Evolutionary conservation across 1,284 basidiomycete genomes (phyloP).

Genomic region (Macrocystidia cucumis): DNA sequence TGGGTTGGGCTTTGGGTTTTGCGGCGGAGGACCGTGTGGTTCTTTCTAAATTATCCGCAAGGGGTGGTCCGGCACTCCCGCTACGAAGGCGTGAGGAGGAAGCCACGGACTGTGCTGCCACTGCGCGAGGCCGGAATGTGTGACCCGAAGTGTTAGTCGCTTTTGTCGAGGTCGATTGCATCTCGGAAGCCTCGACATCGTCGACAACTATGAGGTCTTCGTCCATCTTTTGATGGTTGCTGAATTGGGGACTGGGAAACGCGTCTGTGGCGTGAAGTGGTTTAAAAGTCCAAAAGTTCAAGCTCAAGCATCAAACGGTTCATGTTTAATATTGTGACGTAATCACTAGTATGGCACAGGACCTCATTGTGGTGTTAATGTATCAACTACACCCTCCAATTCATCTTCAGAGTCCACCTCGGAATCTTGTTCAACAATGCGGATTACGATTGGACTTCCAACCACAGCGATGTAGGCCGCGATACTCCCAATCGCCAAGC

Average conservation of each 20-base stretch:
- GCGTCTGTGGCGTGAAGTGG: not conserved
- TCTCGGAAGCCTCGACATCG: conserved; percentile 32
- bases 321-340: not conserved
- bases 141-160: conserved; percentile 8
- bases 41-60: conserved; percentile 31
- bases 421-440: conserved; percentile 1
- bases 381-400: conserved; percentile 2
- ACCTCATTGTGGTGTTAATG: not conserved
- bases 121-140: conserved; percentile 20
- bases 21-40: conserved; percentile 38
- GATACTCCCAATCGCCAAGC: conserved; percentile 26
- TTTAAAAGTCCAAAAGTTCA: too few species aligned
- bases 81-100: conserved; percentile 36
- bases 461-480: conserved; percentile 23
- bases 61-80: conserved; percentile 18
- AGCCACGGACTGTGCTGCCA: conserved; percentile 29
- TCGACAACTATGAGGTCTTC: conserved; percentile 63
- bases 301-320: too few species aligned
- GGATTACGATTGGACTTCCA: conserved; percentile 6
- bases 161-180: conserved; percentile 18
- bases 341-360: conserved; percentile 1
- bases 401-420: not conserved
- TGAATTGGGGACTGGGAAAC: not conserved
- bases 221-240: conserved; percentile 31
- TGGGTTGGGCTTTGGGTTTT: conserved; percentile 52